Conservation (phyloP, 306 rosid genomes). For the Macrotyloma uniflorum region DNA sequence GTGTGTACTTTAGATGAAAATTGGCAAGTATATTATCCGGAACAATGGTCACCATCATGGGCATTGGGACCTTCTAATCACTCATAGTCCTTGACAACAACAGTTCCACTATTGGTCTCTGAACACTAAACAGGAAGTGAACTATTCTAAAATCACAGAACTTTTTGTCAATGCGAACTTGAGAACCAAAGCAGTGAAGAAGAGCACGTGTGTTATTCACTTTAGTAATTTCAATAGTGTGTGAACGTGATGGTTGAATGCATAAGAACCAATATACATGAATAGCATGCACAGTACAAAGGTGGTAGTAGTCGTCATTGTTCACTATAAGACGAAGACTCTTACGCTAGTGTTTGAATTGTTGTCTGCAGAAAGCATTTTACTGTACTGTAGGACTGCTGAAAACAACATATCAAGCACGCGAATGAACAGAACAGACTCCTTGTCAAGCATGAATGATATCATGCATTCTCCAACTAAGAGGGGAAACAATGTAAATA, state of each 20-base stretch:
- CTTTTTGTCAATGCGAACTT: not conserved
- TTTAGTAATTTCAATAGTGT: slow-evolving; percentile 15
- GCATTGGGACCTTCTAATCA: not conserved
- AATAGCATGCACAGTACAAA: not conserved
- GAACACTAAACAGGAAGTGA: slow-evolving; percentile 20
- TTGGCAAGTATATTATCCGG: not conserved
- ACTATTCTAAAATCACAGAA: not conserved
- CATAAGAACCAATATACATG: slow-evolving; percentile 3
- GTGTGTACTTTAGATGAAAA: not conserved
- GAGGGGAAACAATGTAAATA: slow-evolving; percentile 21
- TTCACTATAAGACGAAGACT: slow-evolving; percentile 7
- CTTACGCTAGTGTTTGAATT: slow-evolving; percentile 16
- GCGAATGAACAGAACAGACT: slow-evolving; percentile 35
- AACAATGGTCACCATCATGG: slow-evolving; percentile 1
- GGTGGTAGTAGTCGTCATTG: slow-evolving; percentile 3
- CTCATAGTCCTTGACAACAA: not conserved
- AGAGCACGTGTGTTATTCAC: slow-evolving; percentile 38
- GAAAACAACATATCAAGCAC: slow-evolving; percentile 44
- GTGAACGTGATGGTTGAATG: slow-evolving; percentile 31
- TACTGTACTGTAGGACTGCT: slow-evolving; percentile 1
- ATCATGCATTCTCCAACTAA: slow-evolving; percentile 22
- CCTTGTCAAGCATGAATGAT: slow-evolving; percentile 38
- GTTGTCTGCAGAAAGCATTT: slow-evolving; percentile 26
- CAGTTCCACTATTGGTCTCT: slow-evolving; percentile 24
- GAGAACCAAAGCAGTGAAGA: slow-evolving; percentile 27